Percentiles rank a stretch among this genome's conserved stretches.
These are phyloP conservation scores for Trametes hirsuta DNA, from an alignment of 1,284 basidiomycete genomes.

Conservation along the genomic window DNA sequence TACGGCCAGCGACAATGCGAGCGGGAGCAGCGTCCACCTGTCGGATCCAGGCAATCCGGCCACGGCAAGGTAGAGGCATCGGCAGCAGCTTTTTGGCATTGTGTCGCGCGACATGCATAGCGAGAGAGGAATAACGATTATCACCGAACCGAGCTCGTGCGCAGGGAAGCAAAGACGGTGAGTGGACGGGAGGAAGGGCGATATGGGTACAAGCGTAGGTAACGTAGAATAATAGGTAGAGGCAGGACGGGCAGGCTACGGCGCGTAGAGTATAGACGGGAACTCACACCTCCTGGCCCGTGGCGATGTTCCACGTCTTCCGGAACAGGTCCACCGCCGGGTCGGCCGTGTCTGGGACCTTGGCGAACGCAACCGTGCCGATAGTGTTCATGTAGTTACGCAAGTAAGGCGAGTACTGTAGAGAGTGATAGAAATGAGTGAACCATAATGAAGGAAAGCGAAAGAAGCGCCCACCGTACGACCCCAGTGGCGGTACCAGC, in stretches of 20 bases:
- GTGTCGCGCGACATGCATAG: neutral
- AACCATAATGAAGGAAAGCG: neutral
- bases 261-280: neutral
- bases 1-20: constrained; percentile 2
- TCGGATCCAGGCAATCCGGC: neutral
- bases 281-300: constrained; percentile 51
- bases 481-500: constrained; percentile 87
- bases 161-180: constrained; percentile 5
- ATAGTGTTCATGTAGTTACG: constrained; percentile 71
- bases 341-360: constrained; percentile 57
- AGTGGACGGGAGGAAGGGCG: neutral
- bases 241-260: constrained; percentile 7
- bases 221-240: constrained; percentile 6
- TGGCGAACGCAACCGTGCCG: constrained; percentile 63
- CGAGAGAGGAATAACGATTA: constrained; percentile 10
- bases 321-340: constrained; percentile 61
- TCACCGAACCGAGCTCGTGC: constrained; percentile 15
- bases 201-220: neutral
- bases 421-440: neutral
- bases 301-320: constrained; percentile 71
- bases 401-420: constrained; percentile 76
- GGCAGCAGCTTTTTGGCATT: neutral
- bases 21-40: constrained; percentile 18
- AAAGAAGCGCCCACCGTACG: constrained; percentile 56
- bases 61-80: neutral